phyloP scores from a whole-genome alignment of 352 stramenopile genomes.

The Pythium aquatile region DNA sequence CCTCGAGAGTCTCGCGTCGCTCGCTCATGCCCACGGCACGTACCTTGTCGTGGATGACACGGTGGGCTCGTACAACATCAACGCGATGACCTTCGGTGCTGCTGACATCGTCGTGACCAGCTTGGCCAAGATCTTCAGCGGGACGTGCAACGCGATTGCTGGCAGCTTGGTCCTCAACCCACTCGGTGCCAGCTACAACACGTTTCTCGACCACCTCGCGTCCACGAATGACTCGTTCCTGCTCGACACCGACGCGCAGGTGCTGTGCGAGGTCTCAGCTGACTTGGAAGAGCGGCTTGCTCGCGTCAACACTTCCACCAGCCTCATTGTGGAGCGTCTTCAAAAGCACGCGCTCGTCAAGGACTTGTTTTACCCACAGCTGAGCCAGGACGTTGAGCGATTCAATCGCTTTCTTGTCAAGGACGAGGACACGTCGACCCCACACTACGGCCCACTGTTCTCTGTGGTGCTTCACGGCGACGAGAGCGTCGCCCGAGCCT shows the following conservation, averaged over 20 bases:
- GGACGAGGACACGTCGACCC: slow-evolving; percentile 18
- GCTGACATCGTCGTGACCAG: slow-evolving; percentile 91
- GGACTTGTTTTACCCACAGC: slow-evolving; percentile 83
- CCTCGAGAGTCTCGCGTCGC: slow-evolving; percentile 69
- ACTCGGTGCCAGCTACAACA: slow-evolving; percentile 37
- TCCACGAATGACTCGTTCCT: slow-evolving; percentile 57
- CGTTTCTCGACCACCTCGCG: slow-evolving; percentile 39
- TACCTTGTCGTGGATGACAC: slow-evolving; percentile 91
- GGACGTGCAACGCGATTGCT: slow-evolving; percentile 89
- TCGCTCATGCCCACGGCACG: slow-evolving; percentile 86
- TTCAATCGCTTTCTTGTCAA: slow-evolving; percentile 61
- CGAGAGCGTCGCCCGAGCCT: slow-evolving; percentile 62
- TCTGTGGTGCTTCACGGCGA: slow-evolving; percentile 83
- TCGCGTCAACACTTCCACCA: slow-evolving; percentile 80
- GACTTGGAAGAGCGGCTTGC: slow-evolving; percentile 75
- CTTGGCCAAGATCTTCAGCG: slow-evolving; percentile 93
- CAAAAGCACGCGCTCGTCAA: slow-evolving; percentile 75
- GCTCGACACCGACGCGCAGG: slow-evolving; percentile 53
- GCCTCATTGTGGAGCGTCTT: slow-evolving; percentile 68
- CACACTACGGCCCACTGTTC: slow-evolving; percentile 84
- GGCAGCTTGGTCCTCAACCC: slow-evolving; percentile 90
- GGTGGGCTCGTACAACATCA: slow-evolving; percentile 89
- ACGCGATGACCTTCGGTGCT: slow-evolving; percentile 69
- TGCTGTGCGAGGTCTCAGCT: slow-evolving; percentile 45
- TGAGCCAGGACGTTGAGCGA: slow-evolving; percentile 41